A percentile compares a stretch with the other conserved stretches of the same genome.
phyloP scores from a whole-genome alignment of 768 basidiomycete genomes.

The Boletus tomentosulus region DNA sequence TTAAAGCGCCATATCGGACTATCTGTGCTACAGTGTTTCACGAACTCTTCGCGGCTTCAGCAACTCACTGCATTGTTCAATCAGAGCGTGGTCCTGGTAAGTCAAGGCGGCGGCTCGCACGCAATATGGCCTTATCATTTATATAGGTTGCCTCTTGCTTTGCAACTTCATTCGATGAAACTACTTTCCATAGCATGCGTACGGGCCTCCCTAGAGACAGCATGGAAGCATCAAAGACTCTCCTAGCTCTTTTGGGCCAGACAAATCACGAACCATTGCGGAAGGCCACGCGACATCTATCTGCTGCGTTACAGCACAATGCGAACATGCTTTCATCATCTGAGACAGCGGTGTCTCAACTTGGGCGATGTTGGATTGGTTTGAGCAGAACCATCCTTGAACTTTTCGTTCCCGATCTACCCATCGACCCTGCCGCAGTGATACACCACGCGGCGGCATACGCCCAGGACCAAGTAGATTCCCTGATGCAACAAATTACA shows the following conservation, averaged over 20 bases:
- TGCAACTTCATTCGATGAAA: conserved; percentile 34
- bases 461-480: conserved; percentile 37
- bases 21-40: conserved; percentile 37
- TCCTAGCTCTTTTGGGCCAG: conserved; percentile 31
- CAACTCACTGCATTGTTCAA: conserved; percentile 41
- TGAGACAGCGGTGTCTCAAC: conserved; percentile 28
- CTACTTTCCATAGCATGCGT: conserved; percentile 13
- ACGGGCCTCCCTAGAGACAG: conserved; percentile 1
- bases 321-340: conserved; percentile 9
- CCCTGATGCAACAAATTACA: conserved; percentile 44
- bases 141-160: conserved; percentile 45
- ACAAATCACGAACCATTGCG: conserved; percentile 35
- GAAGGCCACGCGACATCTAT: conserved; percentile 31
- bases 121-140: conserved; percentile 3
- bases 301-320: conserved; percentile 22
- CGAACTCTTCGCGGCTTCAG: conserved; percentile 35
- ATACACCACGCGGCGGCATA: conserved; percentile 45
- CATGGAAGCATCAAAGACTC: conserved; percentile 18
- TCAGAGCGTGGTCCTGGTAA: conserved; percentile 41
- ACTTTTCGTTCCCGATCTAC: conserved; percentile 76
- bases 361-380: conserved; percentile 56
- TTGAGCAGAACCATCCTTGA: conserved; percentile 57
- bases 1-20: conserved; percentile 39
- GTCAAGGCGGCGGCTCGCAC: conserved; percentile 8
- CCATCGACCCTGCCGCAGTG: conserved; percentile 81